These are phyloP conservation scores for Medakamo hakoo DNA, from an alignment of 139 green algal genomes.

Conservation along the genomic window DNA sequence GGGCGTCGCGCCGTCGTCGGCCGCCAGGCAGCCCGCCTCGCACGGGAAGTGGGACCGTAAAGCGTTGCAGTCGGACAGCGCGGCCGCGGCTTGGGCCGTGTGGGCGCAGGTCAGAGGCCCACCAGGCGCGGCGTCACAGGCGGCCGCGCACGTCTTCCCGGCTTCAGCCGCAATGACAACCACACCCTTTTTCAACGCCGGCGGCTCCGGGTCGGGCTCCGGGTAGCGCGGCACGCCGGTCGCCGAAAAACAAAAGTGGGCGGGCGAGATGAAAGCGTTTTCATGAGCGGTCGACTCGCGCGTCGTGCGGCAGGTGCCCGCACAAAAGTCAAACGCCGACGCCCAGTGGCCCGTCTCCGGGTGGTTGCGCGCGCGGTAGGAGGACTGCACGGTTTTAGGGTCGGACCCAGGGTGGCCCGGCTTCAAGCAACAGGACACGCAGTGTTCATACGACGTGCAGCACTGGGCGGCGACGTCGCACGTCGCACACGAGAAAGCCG, in stretches of 20 bases:
- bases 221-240: constrained; percentile 20
- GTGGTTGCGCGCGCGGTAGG: constrained; percentile 4
- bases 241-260: constrained; percentile 37
- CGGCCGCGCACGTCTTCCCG: constrained; percentile 6
- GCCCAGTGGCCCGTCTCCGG: constrained; percentile 16
- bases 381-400: not conserved
- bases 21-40: constrained; percentile 10
- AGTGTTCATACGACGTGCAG: constrained; percentile 35
- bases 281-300: constrained; percentile 29
- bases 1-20: not conserved
- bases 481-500: not conserved
- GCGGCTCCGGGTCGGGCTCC: not conserved
- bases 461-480: constrained; percentile 25
- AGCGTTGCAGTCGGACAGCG: constrained; percentile 26
- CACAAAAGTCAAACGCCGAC: constrained; percentile 30
- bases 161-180: constrained; percentile 17
- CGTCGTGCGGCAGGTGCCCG: constrained; percentile 27
- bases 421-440: constrained; percentile 38
- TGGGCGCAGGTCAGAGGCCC: constrained; percentile 9
- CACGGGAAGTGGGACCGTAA: constrained; percentile 19
- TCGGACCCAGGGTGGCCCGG: constrained; percentile 13
- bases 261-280: constrained; percentile 29
- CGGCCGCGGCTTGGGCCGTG: constrained; percentile 4
- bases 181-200: not conserved
- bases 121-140: constrained; percentile 11